phyloP scores from a whole-genome alignment of 768 basidiomycete species.

The Termitomyces sp. region DNA sequence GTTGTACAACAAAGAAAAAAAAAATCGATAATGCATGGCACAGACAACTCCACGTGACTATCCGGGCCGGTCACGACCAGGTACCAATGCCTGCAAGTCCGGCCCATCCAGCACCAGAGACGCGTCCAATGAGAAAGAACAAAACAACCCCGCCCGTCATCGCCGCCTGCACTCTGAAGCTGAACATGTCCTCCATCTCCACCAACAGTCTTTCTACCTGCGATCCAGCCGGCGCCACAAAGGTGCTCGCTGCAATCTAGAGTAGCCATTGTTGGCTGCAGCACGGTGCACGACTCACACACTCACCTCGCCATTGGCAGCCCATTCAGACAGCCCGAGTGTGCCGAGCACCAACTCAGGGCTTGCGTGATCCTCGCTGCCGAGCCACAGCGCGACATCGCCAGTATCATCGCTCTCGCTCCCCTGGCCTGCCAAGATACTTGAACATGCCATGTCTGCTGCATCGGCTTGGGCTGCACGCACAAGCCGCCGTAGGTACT shows the following conservation, averaged over 20 bases:
- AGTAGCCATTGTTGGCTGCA: slow-evolving; percentile 3
- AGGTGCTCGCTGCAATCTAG: not conserved
- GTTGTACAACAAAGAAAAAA: not conserved
- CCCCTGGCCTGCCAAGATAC: slow-evolving; percentile 46
- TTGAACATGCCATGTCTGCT: slow-evolving; percentile 37
- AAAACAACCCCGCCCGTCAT: slow-evolving; percentile 22
- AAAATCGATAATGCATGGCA: not conserved
- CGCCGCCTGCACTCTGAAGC: slow-evolving; percentile 20
- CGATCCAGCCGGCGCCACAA: not conserved
- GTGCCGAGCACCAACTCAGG: slow-evolving; percentile 23
- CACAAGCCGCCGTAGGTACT: slow-evolving; percentile 30
- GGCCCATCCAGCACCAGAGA: slow-evolving; percentile 24
- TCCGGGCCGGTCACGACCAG: slow-evolving; percentile 19
- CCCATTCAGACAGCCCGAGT: slow-evolving; percentile 26
- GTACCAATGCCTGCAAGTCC: slow-evolving; percentile 32
- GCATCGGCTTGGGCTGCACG: slow-evolving; percentile 35
- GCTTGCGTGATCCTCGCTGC: slow-evolving; percentile 29
- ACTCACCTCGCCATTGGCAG: slow-evolving; percentile 11
- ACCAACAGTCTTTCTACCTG: slow-evolving; percentile 5
- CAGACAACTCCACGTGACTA: slow-evolving; percentile 4
- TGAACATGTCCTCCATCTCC: slow-evolving; percentile 18
- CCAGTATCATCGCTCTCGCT: slow-evolving; percentile 56
- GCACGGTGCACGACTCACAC: slow-evolving; percentile 6
- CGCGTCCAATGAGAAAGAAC: slow-evolving; percentile 34
- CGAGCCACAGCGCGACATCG: slow-evolving; percentile 51